Evolutionary conservation across 176 grass and related monocot genomes (phyloP), one percentile per base, ranked within the genome.

Genomic region (Musa itinerans): DNA sequence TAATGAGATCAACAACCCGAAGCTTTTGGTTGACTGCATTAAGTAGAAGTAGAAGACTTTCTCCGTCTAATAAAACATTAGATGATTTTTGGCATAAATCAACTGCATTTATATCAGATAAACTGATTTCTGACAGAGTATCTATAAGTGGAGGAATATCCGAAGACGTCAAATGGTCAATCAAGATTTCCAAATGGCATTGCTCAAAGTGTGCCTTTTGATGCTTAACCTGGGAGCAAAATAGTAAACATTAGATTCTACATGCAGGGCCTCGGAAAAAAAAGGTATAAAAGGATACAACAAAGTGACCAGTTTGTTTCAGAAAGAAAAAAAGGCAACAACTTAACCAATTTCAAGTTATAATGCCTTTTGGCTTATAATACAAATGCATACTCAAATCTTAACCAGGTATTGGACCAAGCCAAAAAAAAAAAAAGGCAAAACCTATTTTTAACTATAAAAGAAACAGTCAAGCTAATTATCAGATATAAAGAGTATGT

Each of bases 71-170:
- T 16, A n/a, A 52, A 16, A 77, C 49, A 77, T 65, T 51, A 77
- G 58, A 77, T 65, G 75, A 65, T 17, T 24, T 77, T 61, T 77
- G 75, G 0, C 19, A 8, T 65, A 77, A 14, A 65, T 65, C 57
- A 65, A 77, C 55, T 25, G 58, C 49, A 65, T 77, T 61, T 65
- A 77, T 77, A 15, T 65, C 59, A 52, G 75, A 65, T 77, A 77
- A 77, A 65, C 21, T 77, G 73, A 15, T 29, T 24, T 20, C 61
- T 10, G 48, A 25, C 8, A 77, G 10, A 21, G 21, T 52, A 52
- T 63, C 34, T 53, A 77, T 65, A 17, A 77, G 59, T 25, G 61
- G 75, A 65, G 75, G 75, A 65, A 77, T 64, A 77, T 77, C 75
- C n/a, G 25, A 22, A 5, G 56, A 49, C 27, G 20, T 12, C 21